A percentile compares a stretch with the other conserved stretches of the same genome.
Conservation (phyloP, 495 filamentous ascomycete genomes). For the Neurospora tetraspora region DNA sequence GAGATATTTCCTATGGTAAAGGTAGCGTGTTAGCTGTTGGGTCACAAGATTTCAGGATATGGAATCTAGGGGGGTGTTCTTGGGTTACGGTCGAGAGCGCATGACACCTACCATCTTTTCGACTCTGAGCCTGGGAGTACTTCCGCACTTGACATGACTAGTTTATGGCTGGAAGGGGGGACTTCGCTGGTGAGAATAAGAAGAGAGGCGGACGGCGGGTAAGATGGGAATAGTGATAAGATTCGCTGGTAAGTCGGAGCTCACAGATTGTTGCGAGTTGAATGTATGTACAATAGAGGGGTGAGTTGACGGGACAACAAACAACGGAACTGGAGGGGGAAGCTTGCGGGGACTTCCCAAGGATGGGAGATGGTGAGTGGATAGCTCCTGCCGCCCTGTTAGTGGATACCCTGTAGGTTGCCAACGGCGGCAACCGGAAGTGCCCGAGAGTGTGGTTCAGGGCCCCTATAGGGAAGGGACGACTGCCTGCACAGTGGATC, state of each 20-base stretch:
- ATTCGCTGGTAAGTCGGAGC: background rate
- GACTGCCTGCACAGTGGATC: background rate
- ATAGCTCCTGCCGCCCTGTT: background rate
- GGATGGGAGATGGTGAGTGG: background rate
- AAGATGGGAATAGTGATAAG: background rate
- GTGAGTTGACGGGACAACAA: background rate
- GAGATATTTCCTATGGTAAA: constrained; percentile 54
- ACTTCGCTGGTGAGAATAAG: background rate
- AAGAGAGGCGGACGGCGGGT: background rate
- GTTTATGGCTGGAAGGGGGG: constrained; percentile 13
- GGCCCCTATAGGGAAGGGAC: background rate
- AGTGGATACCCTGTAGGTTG: background rate
- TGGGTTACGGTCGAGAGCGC: background rate
- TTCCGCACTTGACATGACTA: constrained; percentile 19
- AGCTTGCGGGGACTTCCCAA: background rate
- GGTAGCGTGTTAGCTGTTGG: background rate
- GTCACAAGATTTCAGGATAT: background rate
- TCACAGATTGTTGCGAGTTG: too few relatives aligned
- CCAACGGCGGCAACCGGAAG: background rate
- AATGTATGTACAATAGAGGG: background rate
- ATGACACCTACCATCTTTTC: constrained; percentile 16
- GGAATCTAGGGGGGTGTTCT: background rate
- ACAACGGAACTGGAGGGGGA: background rate
- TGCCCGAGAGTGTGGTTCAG: background rate
- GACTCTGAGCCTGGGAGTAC: constrained; percentile 17